Evolutionary conservation across 768 basidiomycete species (phyloP).

Genomic region (Dentipellis fragilis): DNA sequence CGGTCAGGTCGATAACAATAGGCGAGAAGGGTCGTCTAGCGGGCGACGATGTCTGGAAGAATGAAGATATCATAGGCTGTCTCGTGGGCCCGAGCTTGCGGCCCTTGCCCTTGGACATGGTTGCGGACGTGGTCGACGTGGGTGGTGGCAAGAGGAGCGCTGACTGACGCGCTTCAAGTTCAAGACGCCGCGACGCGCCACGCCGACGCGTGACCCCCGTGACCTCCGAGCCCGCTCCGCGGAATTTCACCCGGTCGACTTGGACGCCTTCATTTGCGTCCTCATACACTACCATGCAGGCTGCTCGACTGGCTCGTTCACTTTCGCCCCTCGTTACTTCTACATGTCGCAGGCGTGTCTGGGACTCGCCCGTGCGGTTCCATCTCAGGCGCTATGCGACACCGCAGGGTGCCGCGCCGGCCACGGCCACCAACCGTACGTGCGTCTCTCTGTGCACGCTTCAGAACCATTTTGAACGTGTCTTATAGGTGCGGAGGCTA

Average conservation of each 20-base stretch:
- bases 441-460: not conserved
- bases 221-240: not conserved
- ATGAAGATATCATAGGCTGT: conserved; percentile 12
- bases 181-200: not conserved
- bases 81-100: conserved; percentile 6
- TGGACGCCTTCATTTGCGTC: not conserved
- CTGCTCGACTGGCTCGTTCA: not conserved
- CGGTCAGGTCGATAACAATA: conserved; percentile 8
- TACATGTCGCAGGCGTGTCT: not conserved
- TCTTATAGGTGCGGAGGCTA: conserved; percentile 68
- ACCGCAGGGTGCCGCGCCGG: conserved; percentile 30
- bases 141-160: conserved; percentile 2
- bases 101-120: not conserved
- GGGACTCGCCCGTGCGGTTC: not conserved
- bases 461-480: conserved; percentile 1
- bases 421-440: conserved; percentile 60
- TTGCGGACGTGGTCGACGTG: not conserved
- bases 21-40: conserved; percentile 3
- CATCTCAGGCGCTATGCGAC: not conserved
- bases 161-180: not conserved
- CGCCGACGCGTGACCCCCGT: not conserved
- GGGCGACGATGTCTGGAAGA: conserved; percentile 5
- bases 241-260: not conserved
- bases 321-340: not conserved
- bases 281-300: not conserved